Base-by-base conservation (phyloP, 176 grass and related monocot genomes). In the Saccharum officinarum region DNA sequence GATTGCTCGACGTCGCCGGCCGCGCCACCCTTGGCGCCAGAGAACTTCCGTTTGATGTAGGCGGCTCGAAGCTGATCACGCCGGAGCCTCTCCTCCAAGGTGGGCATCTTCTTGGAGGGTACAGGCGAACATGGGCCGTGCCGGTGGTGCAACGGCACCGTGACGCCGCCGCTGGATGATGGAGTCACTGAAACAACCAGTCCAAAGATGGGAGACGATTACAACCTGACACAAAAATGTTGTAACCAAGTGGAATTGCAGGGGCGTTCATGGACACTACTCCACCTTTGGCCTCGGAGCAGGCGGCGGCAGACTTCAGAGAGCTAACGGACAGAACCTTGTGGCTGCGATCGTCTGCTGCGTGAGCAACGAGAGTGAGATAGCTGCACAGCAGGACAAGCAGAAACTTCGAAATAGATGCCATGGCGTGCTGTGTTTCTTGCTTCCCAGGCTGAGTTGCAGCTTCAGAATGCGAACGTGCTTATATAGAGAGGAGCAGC, bases 121-220 rank as follows among this genome's bases (percentile, higher is more conserved):
- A 73, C 45, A 4, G 90, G 88, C 18, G 92, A 92, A 84, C 95
- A 97, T 4, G 86, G 92, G 6, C 92, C 86, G 4, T 91, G 78
- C 18, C 86, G 86, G 83, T 97, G 92, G 60, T 73, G 80, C 62
- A 97, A 37, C 1, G 73, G 49, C 7, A 97, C 25, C 39, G 86
- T 78, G 38, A 79, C 39, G 20, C 41, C 42, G 31, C 36, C 42
- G 31, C 36, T 8, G 1, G 67, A 25, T 18, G 18, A 84, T 0
- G 75, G 33, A 26, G 3, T 9, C 59, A 18, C 87, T 78, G 75
- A 69, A 82, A 22, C 42, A 25, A 25, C 57, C 22, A 60, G 55
- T 57, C 18, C 12, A 64, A 59, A 8, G 66, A 54, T 0, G 2
- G 8, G 7, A 69, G 30, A 68, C 4, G 11, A 41, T 47, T 69